Evolutionary conservation across 192 early-diverging fungal species (phyloP), one percentile per base, ranked within the genome.

Genomic region (Coemansia sp.): DNA sequence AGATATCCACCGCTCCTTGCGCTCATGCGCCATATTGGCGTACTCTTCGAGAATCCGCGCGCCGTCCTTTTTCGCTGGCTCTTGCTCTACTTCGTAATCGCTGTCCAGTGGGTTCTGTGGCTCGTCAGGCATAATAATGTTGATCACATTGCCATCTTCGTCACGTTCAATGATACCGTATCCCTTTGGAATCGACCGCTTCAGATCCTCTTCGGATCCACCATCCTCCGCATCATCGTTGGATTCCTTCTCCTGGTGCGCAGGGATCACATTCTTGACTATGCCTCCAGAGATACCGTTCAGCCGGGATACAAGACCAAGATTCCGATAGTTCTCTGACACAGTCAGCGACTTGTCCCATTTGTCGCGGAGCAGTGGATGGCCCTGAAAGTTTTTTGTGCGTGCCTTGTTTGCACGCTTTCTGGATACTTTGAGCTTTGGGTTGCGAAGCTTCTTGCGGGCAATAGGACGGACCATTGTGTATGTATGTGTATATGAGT

Each of bases 151-250:
- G 20, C 91, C 91, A 2, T 84, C 82, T 25, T 87, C 88, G 67
- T 92, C 90, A 47, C 90, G 86, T 67, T 92, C 85, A 68, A 92
- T 92, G n/a, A 91, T 75, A 72, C 89, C 91, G 70, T 89, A 87
- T 22, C 86, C 86, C 30, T 85, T 81, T 1, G 78, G 78, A 20
- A 88, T 78, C 6, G 78, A 69, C 57, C 81, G 79, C 36, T 81
- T 78, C 15, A 92, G 52, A 33, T 88, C 81, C 42, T 67, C 64
- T 22, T 85, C 83, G 6, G 73, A 69, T 27, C 83, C 63, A 23
- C 81, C 70, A 9, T 68, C 64, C 11, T 31, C 34, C 47, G 53
- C 45, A 50, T 70, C 62, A 77, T 61, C 45, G 27, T 58, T 41
- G 23, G 69, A 57, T 6, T 59, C 57, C 2, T 41, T 34, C 10